Conservation (phyloP, 2,329 filamentous ascomycete genomes). For the Scopulariopsis brevicaulis region DNA sequence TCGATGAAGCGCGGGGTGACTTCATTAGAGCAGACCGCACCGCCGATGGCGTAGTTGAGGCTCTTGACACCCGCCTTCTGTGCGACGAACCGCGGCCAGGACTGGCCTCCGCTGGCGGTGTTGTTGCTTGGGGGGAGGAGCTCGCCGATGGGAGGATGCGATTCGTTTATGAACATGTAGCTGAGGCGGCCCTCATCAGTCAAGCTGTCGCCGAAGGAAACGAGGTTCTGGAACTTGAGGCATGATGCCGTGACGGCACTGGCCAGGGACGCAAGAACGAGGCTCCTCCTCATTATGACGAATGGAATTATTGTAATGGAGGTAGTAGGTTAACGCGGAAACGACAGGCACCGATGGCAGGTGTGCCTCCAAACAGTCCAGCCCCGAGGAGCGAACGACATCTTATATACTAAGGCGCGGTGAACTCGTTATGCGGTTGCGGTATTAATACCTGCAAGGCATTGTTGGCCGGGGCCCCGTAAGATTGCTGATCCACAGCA, state of each 20-base stretch:
- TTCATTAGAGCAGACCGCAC: slow-evolving; percentile 61
- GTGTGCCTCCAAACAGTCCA: too few species aligned
- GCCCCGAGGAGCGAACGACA: too few species aligned
- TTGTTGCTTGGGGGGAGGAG: slow-evolving; percentile 31
- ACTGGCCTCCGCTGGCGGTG: slow-evolving; percentile 53
- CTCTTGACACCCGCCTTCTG: slow-evolving; percentile 42
- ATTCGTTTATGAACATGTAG: slow-evolving; percentile 50
- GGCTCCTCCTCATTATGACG: background rate
- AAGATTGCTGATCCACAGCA: too few species aligned
- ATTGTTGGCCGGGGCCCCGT: too few species aligned
- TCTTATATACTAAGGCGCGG: too few species aligned
- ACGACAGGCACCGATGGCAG: too few species aligned
- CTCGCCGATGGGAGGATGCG: slow-evolving; percentile 47
- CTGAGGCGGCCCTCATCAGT: slow-evolving; percentile 58
- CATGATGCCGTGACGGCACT: background rate
- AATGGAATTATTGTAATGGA: background rate
- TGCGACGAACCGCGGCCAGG: slow-evolving; percentile 58
- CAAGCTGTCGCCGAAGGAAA: slow-evolving; percentile 67
- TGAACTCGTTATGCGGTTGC: too few species aligned
- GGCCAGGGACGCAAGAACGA: background rate
- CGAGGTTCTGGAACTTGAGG: slow-evolving; percentile 43
- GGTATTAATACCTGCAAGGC: too few species aligned
- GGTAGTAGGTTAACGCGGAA: too few species aligned
- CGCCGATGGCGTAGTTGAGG: slow-evolving; percentile 61
- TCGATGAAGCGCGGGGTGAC: slow-evolving; percentile 45